A percentile compares a stretch with the other conserved stretches of the same genome.
These are phyloP conservation scores for Sechiopsis laciniata DNA, from an alignment of 306 rosid species.

Conservation along the genomic window DNA sequence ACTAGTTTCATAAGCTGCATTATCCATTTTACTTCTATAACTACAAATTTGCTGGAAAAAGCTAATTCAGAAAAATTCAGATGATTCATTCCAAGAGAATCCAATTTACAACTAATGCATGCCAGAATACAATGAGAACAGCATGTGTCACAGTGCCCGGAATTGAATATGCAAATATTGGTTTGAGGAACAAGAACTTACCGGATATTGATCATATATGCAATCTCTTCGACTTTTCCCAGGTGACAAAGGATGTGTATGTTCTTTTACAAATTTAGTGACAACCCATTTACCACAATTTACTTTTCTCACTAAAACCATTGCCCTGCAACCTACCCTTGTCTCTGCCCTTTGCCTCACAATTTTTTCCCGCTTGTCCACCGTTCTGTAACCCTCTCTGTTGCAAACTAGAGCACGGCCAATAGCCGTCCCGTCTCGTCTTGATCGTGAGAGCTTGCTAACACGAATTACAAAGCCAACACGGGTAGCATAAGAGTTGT, in stretches of 20 bases:
- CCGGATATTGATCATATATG: constrained; percentile 79
- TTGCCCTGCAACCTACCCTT: constrained; percentile 93
- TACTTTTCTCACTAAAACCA: constrained; percentile 80
- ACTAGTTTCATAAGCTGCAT: not conserved
- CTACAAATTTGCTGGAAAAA: not conserved
- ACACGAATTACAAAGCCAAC: constrained; percentile 86
- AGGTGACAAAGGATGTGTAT: constrained; percentile 70
- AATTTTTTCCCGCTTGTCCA: constrained; percentile 87
- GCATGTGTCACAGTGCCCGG: not conserved
- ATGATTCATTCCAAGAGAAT: not conserved
- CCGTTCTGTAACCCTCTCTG: constrained; percentile 94
- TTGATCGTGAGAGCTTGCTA: constrained; percentile 88
- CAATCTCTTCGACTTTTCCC: constrained; percentile 77
- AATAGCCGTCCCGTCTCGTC: constrained; percentile 88
- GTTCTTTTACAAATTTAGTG: constrained; percentile 79
- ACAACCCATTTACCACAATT: constrained; percentile 87
- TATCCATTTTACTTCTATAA: not conserved
- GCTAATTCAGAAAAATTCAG: not conserved
- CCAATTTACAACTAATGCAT: not conserved
- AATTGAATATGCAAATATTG: constrained; percentile 12
- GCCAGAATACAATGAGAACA: not conserved
- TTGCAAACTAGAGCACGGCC: constrained; percentile 97
- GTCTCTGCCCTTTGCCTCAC: constrained; percentile 95
- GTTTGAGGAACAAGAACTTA: constrained; percentile 37
- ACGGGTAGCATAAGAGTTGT: constrained; percentile 73